Conservation (phyloP, 2,329 filamentous ascomycete species). For the Aspergillus alliaceus region DNA sequence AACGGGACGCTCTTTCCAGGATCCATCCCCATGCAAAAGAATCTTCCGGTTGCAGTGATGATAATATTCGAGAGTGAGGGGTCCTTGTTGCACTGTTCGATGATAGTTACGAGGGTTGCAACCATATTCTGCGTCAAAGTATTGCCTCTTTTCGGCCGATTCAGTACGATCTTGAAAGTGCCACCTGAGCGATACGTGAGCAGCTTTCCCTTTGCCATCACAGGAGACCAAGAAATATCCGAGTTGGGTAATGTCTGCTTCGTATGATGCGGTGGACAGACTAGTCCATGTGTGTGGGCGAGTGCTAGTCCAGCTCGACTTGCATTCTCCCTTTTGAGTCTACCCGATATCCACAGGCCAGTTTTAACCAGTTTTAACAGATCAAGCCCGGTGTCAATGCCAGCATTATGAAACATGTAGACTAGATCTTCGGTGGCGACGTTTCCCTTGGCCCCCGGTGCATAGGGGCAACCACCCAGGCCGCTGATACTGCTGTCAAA, state of each 20-base stretch:
- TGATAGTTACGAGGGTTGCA: neutral
- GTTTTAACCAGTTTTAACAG: constrained; percentile 62
- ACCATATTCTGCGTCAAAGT: constrained; percentile 35
- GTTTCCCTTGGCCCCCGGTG: constrained; percentile 82
- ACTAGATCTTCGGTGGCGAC: constrained; percentile 83
- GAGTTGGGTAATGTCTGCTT: neutral
- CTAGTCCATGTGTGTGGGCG: neutral
- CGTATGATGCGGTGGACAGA: neutral
- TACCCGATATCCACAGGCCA: constrained; percentile 68
- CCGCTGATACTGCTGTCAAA: constrained; percentile 81
- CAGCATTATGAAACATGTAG: constrained; percentile 62
- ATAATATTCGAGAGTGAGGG: neutral
- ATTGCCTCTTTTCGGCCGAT: constrained; percentile 42
- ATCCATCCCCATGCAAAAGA: constrained; percentile 8
- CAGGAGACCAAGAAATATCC: neutral
- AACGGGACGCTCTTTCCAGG: neutral
- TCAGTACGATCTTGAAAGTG: constrained; percentile 34
- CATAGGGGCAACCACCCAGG: constrained; percentile 81
- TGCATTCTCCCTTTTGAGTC: constrained; percentile 47
- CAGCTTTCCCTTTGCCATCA: constrained; percentile 9
- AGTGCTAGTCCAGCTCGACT: constrained; percentile 66
- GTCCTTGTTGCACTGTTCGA: neutral
- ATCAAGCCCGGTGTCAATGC: constrained; percentile 72
- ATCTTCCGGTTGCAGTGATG: neutral
- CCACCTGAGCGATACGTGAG: constrained; percentile 29